Percentiles rank a stretch among this genome's conserved stretches.
Conservation (phyloP, 495 filamentous ascomycete genomes). For the Neurospora sp. region DNA sequence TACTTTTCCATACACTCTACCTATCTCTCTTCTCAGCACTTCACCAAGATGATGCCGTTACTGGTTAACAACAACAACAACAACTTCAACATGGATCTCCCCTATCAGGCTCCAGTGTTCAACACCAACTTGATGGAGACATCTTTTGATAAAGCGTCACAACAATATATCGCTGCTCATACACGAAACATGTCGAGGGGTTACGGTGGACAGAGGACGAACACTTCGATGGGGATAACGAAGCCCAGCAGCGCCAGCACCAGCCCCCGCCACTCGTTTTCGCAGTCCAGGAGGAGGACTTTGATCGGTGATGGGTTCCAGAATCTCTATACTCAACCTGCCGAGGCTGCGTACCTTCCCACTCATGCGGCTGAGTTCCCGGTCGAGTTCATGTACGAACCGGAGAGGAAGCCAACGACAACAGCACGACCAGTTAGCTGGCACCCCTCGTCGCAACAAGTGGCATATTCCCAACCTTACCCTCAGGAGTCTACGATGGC, state of each 20-base stretch:
- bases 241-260: slow-evolving; percentile 63
- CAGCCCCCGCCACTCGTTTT: slow-evolving; percentile 48
- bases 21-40: not conserved
- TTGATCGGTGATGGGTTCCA: slow-evolving; percentile 40
- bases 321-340: slow-evolving; percentile 23
- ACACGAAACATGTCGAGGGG: slow-evolving; percentile 32
- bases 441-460: slow-evolving; percentile 47
- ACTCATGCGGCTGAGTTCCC: slow-evolving; percentile 17
- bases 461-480: slow-evolving; percentile 15
- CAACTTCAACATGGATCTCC: not conserved
- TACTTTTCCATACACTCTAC: not conserved
- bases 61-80: slow-evolving; percentile 7
- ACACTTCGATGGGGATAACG: slow-evolving; percentile 43
- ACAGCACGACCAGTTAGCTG: slow-evolving; percentile 56
- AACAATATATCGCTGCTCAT: slow-evolving; percentile 13
- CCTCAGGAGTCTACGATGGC: slow-evolving; percentile 21
- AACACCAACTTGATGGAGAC: slow-evolving; percentile 20
- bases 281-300: slow-evolving; percentile 43
- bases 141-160: slow-evolving; percentile 8
- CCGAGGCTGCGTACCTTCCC: slow-evolving; percentile 26
- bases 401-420: slow-evolving; percentile 18
- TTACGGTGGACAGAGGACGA: slow-evolving; percentile 28
- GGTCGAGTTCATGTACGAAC: slow-evolving; percentile 22
- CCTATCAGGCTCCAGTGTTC: not conserved
- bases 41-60: slow-evolving; percentile 24